Conservation (phyloP, 148 eudicot species). For the Nepenthes mirabilis region DNA sequence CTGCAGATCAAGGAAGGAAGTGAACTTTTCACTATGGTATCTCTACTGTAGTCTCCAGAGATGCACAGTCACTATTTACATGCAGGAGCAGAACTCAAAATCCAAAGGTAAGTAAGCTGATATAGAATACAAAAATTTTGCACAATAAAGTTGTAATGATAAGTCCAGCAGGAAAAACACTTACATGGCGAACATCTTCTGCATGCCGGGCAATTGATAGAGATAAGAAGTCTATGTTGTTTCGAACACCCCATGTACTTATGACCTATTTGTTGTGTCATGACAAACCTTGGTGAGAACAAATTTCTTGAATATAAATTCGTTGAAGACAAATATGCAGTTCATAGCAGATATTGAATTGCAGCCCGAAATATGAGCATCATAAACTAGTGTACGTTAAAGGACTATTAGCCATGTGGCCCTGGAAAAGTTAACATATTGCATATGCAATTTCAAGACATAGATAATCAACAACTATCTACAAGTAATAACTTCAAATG, state of each 20-base stretch:
- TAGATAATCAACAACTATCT: too few relatives aligned
- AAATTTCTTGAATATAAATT: background rate
- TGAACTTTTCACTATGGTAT: background rate
- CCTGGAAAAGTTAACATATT: too few relatives aligned
- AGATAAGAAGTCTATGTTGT: constrained; percentile 88
- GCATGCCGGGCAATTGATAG: constrained; percentile 80
- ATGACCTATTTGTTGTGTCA: constrained; percentile 11
- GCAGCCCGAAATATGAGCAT: too few relatives aligned
- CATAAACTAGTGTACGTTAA: too few relatives aligned
- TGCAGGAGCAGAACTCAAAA: background rate
- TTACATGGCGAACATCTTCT: constrained; percentile 91
- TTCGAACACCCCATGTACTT: constrained; percentile 84
- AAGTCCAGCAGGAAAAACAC: background rate
- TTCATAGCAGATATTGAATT: background rate
- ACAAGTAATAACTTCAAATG: too few relatives aligned
- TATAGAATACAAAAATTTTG: background rate
- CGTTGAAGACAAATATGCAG: background rate
- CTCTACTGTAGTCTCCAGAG: background rate
- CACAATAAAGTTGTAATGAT: background rate
- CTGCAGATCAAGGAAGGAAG: constrained; percentile 15
- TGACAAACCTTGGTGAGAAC: constrained; percentile 22
- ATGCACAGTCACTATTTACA: background rate
- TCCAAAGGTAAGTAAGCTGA: background rate
- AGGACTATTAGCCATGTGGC: too few relatives aligned
- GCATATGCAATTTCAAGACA: too few relatives aligned